Conservation (phyloP, 768 basidiomycete genomes). For the Hydnomerulius pinastri region DNA sequence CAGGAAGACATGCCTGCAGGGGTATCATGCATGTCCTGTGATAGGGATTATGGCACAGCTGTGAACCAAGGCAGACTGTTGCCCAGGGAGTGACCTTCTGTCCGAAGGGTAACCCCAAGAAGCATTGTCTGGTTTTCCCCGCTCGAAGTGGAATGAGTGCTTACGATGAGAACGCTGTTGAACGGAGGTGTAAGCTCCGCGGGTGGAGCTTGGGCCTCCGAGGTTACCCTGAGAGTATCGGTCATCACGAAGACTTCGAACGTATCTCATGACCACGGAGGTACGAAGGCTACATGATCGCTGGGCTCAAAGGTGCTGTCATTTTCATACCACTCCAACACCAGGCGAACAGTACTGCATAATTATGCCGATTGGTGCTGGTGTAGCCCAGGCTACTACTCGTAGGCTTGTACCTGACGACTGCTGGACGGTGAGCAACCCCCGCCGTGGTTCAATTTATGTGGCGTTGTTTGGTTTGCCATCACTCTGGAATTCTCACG, state of each 20-base stretch:
- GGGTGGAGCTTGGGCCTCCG: background rate
- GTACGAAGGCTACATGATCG: too few relatives aligned
- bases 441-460: too few relatives aligned
- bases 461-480: background rate
- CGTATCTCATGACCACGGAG: background rate
- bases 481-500: background rate
- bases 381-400: too few relatives aligned
- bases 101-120: conserved; percentile 4
- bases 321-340: too few relatives aligned
- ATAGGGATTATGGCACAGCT: too few relatives aligned
- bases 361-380: too few relatives aligned
- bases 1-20: background rate
- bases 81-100: background rate
- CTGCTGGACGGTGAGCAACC: too few relatives aligned
- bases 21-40: too few relatives aligned
- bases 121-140: conserved; percentile 2
- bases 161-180: background rate
- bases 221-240: background rate
- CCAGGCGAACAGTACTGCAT: too few relatives aligned
- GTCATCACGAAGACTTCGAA: background rate
- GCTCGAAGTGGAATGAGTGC: background rate
- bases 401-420: too few relatives aligned
- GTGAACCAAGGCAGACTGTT: background rate
- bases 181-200: background rate
- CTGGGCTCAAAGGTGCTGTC: too few relatives aligned